phyloP scores from a whole-genome alignment of 1,284 basidiomycete species.

The Xerocomus subilludens region DNA sequence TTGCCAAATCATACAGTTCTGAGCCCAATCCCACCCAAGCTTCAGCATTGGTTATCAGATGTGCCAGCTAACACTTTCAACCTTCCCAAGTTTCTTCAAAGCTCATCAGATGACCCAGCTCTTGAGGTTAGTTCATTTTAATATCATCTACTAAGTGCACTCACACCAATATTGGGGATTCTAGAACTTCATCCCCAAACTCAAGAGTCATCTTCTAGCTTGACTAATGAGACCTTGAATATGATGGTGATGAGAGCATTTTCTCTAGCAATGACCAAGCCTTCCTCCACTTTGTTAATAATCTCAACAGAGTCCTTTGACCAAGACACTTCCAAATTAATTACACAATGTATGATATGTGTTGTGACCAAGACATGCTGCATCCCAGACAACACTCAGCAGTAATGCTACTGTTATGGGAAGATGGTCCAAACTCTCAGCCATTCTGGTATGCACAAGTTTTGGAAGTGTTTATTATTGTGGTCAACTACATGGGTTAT shows the following conservation, averaged over 20 bases:
- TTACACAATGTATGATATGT: no score
- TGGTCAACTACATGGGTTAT: background rate
- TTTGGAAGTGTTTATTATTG: background rate
- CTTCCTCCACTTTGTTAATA: background rate
- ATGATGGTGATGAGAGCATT: constrained; percentile 28
- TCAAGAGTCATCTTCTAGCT: constrained; percentile 38
- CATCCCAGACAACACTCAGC: constrained; percentile 12
- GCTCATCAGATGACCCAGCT: background rate
- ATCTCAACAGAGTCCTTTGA: constrained; percentile 1
- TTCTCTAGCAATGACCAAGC: background rate
- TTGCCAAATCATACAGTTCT: no score
- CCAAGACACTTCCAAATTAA: constrained; percentile 10
- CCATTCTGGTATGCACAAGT: constrained; percentile 40
- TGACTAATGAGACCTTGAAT: constrained; percentile 17
- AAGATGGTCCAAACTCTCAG: constrained; percentile 21
- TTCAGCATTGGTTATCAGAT: background rate
- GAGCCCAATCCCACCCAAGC: no score
- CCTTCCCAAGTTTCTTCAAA: background rate
- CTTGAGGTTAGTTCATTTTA: background rate
- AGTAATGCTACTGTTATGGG: constrained; percentile 28
- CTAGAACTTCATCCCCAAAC: constrained; percentile 38
- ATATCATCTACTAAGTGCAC: no score
- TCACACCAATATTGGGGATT: no score
- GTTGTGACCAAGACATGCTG: constrained; percentile 30
- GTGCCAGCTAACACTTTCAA: background rate